Percentiles rank a stretch among this genome's conserved stretches.
Evolutionary conservation across 1,284 basidiomycete species (phyloP).

Genomic region (Ceratobasidium sp.): DNA sequence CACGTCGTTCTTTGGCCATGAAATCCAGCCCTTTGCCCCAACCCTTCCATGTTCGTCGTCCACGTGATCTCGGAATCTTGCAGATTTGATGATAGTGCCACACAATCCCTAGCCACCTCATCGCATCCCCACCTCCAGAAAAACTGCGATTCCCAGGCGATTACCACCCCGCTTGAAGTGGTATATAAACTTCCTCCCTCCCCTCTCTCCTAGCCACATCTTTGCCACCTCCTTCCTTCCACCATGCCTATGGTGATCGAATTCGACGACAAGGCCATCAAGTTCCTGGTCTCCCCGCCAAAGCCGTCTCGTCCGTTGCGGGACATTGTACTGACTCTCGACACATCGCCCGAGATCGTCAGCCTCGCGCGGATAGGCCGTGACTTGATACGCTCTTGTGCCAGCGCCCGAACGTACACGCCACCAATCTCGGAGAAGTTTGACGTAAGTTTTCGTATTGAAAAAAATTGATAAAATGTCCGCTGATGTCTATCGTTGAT

Average conservation of each 20-base stretch:
- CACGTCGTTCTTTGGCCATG: slow-evolving; percentile 2
- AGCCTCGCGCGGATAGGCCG: slow-evolving; percentile 24
- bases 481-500: neutral
- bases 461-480: neutral
- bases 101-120: slow-evolving; percentile 35
- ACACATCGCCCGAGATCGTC: slow-evolving; percentile 12
- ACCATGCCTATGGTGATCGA: slow-evolving; percentile 36
- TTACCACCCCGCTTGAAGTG: slow-evolving; percentile 9
- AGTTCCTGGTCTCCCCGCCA: slow-evolving; percentile 27
- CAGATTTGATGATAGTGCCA: slow-evolving; percentile 27
- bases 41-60: neutral
- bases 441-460: slow-evolving; percentile 9
- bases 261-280: slow-evolving; percentile 25
- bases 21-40: slow-evolving; percentile 27
- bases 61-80: slow-evolving; percentile 16
- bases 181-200: slow-evolving; percentile 43
- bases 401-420: slow-evolving; percentile 15
- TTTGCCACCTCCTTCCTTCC: slow-evolving; percentile 27
- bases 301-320: slow-evolving; percentile 3
- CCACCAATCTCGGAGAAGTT: slow-evolving; percentile 22
- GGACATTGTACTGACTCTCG: slow-evolving; percentile 20
- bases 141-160: slow-evolving; percentile 19
- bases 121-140: slow-evolving; percentile 5
- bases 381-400: slow-evolving; percentile 5
- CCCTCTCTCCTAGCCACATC: slow-evolving; percentile 16